Conservation (phyloP, 225 moss, liverwort and hornwort species). For the Takakia lepidozioides region DNA sequence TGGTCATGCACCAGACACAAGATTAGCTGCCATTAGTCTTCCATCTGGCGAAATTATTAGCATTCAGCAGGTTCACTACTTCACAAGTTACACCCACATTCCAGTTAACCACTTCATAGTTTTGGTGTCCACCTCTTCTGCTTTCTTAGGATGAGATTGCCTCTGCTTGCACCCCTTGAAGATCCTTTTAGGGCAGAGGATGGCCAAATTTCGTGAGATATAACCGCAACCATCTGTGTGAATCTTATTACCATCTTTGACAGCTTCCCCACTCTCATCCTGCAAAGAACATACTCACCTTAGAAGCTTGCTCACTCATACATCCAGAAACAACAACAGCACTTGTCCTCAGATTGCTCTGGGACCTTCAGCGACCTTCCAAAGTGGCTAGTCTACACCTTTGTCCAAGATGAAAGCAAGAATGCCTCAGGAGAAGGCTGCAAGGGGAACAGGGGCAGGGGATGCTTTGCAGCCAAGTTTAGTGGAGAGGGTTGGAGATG, state of each 20-base stretch:
- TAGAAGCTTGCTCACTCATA: not conserved
- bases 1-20: not conserved
- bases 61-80: too few relatives aligned
- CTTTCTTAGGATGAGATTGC: slow-evolving; percentile 15
- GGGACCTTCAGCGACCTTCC: too few relatives aligned
- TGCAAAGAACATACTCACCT: not conserved
- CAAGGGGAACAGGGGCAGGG: not conserved
- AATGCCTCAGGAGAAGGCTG: not conserved
- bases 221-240: slow-evolving; percentile 34
- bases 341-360: too few relatives aligned
- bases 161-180: slow-evolving; percentile 33
- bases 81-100: not conserved
- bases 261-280: slow-evolving; percentile 11
- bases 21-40: not conserved
- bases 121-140: not conserved
- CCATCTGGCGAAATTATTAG: too few relatives aligned
- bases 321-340: not conserved
- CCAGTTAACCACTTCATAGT: not conserved
- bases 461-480: slow-evolving; percentile 13
- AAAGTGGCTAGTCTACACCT: too few relatives aligned
- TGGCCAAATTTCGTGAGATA: slow-evolving; percentile 30
- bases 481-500: too few relatives aligned
- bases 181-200: slow-evolving; percentile 15
- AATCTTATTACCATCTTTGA: slow-evolving; percentile 16
- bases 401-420: not conserved